Percentiles rank a stretch among this genome's conserved stretches.
Evolutionary conservation across 441 rosid species (phyloP).

Genomic region (Adansonia rubrostipa): DNA sequence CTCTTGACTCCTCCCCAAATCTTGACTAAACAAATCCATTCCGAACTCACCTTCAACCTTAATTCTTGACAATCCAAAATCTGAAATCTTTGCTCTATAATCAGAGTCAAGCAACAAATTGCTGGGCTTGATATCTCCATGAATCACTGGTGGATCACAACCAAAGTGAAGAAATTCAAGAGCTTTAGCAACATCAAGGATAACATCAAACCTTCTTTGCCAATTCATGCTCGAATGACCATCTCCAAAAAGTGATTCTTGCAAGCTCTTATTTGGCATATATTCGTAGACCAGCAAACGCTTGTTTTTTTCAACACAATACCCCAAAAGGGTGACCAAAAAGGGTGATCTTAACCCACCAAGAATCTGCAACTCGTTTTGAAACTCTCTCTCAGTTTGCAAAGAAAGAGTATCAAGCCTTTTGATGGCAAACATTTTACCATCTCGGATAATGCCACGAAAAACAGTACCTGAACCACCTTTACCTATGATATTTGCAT

Average conservation of each 20-base stretch:
- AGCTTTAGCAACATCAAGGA: slow-evolving; percentile 85
- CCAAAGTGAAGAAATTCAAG: slow-evolving; percentile 83
- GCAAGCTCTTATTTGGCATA: slow-evolving; percentile 92
- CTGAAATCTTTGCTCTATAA: slow-evolving; percentile 76
- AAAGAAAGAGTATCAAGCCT: slow-evolving; percentile 66
- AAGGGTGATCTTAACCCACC: slow-evolving; percentile 81
- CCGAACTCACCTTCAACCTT: slow-evolving; percentile 82
- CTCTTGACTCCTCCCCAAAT: slow-evolving; percentile 76
- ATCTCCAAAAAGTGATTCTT: slow-evolving; percentile 76
- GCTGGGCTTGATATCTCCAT: slow-evolving; percentile 94
- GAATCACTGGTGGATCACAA: slow-evolving; percentile 95
- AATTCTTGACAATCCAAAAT: slow-evolving; percentile 88
- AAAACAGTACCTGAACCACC: slow-evolving; percentile 98
- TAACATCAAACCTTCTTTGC: slow-evolving; percentile 67
- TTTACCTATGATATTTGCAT: slow-evolving; percentile 73
- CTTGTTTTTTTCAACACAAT: slow-evolving; percentile 72
- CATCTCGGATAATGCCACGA: slow-evolving; percentile 71
- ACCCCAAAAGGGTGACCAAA: slow-evolving; percentile 76
- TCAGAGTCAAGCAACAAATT: slow-evolving; percentile 89
- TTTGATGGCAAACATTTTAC: slow-evolving; percentile 81
- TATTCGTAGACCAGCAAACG: slow-evolving; percentile 86
- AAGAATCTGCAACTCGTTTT: slow-evolving; percentile 94
- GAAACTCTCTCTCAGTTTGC: slow-evolving; percentile 87
- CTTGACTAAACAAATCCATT: slow-evolving; percentile 85
- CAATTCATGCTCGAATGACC: slow-evolving; percentile 61